phyloP scores from a whole-genome alignment of 345 rosid genomes.

The Carallia pectinifolia region DNA sequence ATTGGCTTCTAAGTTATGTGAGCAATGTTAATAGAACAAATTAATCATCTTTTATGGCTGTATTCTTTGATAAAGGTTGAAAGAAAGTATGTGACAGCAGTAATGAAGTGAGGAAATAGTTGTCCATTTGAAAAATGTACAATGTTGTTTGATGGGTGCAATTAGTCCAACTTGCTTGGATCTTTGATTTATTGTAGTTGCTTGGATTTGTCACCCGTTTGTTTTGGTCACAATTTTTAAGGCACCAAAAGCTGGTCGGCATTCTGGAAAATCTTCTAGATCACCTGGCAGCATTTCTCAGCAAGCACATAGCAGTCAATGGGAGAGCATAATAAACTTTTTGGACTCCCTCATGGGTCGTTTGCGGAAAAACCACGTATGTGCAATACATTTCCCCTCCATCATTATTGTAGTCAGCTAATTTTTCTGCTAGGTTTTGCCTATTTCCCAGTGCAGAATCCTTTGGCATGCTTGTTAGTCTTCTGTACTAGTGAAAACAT shows the following conservation, averaged over 20 bases:
- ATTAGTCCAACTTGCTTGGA: too few species aligned
- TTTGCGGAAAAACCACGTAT: constrained; percentile 79
- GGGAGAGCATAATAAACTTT: constrained; percentile 90
- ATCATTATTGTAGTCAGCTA: background rate
- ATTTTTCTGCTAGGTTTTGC: background rate
- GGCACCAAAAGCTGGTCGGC: constrained; percentile 83
- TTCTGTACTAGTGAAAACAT: too few species aligned
- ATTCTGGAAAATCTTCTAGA: constrained; percentile 75
- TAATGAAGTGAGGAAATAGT: too few species aligned
- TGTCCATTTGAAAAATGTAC: too few species aligned
- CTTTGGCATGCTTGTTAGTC: too few species aligned
- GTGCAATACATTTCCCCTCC: constrained; percentile 21
- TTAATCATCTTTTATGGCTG: too few species aligned
- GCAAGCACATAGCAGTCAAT: constrained; percentile 62
- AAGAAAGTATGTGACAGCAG: too few species aligned
- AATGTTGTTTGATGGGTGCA: too few species aligned
- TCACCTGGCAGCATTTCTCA: constrained; percentile 64
- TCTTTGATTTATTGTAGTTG: constrained; percentile 2
- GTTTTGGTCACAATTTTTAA: constrained; percentile 21
- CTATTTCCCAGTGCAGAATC: too few species aligned
- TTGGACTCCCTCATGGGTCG: constrained; percentile 82
- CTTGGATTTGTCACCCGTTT: constrained; percentile 2
- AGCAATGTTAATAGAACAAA: too few species aligned
- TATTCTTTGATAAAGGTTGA: too few species aligned
- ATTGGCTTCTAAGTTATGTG: too few species aligned